Evolutionary conservation across 768 basidiomycete species (phyloP).

Genomic region (Mycena amicta): DNA sequence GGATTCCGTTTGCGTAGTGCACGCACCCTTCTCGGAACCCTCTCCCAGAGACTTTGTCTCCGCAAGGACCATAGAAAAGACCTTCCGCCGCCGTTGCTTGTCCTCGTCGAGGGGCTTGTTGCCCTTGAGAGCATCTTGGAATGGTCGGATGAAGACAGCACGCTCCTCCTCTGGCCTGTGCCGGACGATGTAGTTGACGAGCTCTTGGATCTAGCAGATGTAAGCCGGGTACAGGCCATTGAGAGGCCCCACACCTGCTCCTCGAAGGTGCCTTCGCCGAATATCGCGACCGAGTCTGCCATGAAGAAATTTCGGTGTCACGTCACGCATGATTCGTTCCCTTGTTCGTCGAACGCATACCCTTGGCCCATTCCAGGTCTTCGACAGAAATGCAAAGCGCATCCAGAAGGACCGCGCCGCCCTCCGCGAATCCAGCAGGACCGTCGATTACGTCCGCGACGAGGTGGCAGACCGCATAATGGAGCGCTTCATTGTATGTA

Average conservation of each 20-base stretch:
- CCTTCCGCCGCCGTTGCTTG: conserved; percentile 50
- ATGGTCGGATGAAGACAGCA: conserved; percentile 59
- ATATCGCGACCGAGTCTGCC: conserved; percentile 80
- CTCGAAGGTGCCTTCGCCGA: conserved; percentile 86
- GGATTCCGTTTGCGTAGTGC: neutral
- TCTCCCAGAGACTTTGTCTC: conserved; percentile 74
- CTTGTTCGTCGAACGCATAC: conserved; percentile 40
- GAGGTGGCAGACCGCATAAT: conserved; percentile 91
- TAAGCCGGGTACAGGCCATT: conserved; percentile 3
- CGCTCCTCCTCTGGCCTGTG: conserved; percentile 71
- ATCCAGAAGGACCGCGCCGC: conserved; percentile 80
- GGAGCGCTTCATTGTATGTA: conserved; percentile 79
- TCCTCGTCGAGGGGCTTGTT: conserved; percentile 58
- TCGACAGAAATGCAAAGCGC: conserved; percentile 80
- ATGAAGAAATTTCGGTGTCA: conserved; percentile 48
- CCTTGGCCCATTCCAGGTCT: conserved; percentile 76
- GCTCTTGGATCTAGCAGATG: conserved; percentile 64
- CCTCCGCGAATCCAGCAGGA: conserved; percentile 59
- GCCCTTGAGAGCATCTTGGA: conserved; percentile 62
- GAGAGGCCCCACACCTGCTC: conserved; percentile 67
- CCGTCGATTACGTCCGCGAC: conserved; percentile 89
- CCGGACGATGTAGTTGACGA: conserved; percentile 74
- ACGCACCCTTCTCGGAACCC: conserved; percentile 74
- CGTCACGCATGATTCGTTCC: conserved; percentile 17
- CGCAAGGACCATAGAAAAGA: conserved; percentile 60